phyloP scores from a whole-genome alignment of 1,284 basidiomycete genomes.

The Marasmius oreades region DNA sequence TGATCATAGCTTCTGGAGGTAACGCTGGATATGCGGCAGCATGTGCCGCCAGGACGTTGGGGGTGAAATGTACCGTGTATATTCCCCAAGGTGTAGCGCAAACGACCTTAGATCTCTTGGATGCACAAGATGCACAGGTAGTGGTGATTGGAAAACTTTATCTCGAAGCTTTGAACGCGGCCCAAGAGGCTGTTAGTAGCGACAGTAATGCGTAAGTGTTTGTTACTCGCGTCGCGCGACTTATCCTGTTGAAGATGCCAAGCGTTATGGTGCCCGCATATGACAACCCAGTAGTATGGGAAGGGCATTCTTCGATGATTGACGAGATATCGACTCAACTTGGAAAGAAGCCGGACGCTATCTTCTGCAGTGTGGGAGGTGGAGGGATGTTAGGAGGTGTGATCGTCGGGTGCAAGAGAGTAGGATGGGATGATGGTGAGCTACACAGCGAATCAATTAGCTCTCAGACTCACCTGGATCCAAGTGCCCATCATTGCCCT shows the following conservation, averaged over 20 bases:
- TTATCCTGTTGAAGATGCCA: not conserved
- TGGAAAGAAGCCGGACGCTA: slow-evolving; percentile 55
- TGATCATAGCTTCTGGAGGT: slow-evolving; percentile 68
- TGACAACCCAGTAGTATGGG: slow-evolving; percentile 64
- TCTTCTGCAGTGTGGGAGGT: slow-evolving; percentile 75
- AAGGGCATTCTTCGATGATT: slow-evolving; percentile 71
- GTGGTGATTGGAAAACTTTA: slow-evolving; percentile 54
- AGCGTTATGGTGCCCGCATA: slow-evolving; percentile 69
- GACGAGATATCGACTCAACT: slow-evolving; percentile 57
- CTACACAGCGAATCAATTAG: not conserved
- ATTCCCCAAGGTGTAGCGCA: slow-evolving; percentile 51
- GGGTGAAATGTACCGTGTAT: slow-evolving; percentile 61
- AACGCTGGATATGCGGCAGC: slow-evolving; percentile 73
- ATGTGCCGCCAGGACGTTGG: slow-evolving; percentile 51
- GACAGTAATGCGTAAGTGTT: slow-evolving; percentile 51
- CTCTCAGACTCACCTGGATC: not conserved
- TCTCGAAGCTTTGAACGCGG: slow-evolving; percentile 49
- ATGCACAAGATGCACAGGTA: slow-evolving; percentile 51
- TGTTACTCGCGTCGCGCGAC: not conserved
- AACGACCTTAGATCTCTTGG: slow-evolving; percentile 46
- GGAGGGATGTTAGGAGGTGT: slow-evolving; percentile 68
- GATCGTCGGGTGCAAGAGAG: slow-evolving; percentile 55
- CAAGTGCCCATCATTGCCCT: slow-evolving; percentile 61
- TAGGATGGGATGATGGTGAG: slow-evolving; percentile 66
- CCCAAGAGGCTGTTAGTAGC: slow-evolving; percentile 37